Conservation (phyloP, 176 grass and related monocot genomes). For the Paspalum notatum region DNA sequence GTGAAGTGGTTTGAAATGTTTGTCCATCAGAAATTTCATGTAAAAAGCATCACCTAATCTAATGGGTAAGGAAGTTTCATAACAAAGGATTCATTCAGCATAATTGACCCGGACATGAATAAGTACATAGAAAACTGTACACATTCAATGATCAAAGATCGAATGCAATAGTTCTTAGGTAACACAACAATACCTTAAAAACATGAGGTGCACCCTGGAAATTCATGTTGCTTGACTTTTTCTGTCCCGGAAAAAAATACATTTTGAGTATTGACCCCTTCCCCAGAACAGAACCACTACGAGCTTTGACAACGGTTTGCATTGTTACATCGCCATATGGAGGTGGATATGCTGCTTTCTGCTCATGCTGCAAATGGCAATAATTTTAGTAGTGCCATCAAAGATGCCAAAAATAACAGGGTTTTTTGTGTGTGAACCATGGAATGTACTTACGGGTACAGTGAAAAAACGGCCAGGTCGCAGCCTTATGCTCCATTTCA, state of each 20-base stretch:
- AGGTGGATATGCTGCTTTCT: slow-evolving; percentile 66
- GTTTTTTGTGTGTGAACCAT: slow-evolving; percentile 30
- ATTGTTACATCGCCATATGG: slow-evolving; percentile 74
- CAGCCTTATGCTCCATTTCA: slow-evolving; percentile 98
- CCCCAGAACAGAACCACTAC: slow-evolving; percentile 89
- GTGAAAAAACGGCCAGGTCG: slow-evolving; percentile 96
- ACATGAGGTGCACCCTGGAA: slow-evolving; percentile 82
- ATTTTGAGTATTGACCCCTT: slow-evolving; percentile 99
- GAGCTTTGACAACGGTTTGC: slow-evolving; percentile 88
- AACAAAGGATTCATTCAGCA: slow-evolving; percentile 1
- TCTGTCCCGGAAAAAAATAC: slow-evolving; percentile 96
- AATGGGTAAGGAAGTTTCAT: slow-evolving; percentile 22
- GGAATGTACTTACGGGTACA: slow-evolving; percentile 63
- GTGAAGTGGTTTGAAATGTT: slow-evolving; percentile 21
- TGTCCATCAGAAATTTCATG: slow-evolving; percentile 28
- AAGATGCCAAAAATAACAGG: slow-evolving; percentile 13
- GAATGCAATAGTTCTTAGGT: slow-evolving; percentile 1
- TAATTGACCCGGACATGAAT: slow-evolving; percentile 7
- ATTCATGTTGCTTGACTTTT: slow-evolving; percentile 71
- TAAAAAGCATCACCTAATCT: slow-evolving; percentile 2
- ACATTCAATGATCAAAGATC: background rate
- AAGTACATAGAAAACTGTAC: slow-evolving; percentile 13
- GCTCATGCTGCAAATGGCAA: slow-evolving; percentile 68
- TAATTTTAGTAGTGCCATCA: slow-evolving; percentile 30
- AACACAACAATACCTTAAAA: slow-evolving; percentile 72